Percentiles rank a stretch among this genome's conserved stretches.
phyloP scores from a whole-genome alignment of 2,329 filamentous ascomycete genomes.

The Hirsutella minnesotensis region DNA sequence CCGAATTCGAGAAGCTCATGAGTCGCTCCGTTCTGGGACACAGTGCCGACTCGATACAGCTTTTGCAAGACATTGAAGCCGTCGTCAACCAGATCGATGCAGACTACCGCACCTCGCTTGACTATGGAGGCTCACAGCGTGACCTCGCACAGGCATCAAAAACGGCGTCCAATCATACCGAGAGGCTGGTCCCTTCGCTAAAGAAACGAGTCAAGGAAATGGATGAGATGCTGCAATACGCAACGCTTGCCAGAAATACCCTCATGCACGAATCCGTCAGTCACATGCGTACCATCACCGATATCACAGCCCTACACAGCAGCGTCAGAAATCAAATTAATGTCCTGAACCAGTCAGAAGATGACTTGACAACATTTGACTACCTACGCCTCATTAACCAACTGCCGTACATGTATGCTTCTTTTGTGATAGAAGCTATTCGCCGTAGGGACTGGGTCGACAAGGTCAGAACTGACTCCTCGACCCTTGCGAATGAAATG shows the following conservation, averaged over 20 bases:
- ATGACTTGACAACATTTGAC: slow-evolving; percentile 71
- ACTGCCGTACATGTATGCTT: slow-evolving; percentile 81
- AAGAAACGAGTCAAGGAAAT: slow-evolving; percentile 46
- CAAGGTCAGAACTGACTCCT: slow-evolving; percentile 79
- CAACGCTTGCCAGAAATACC: slow-evolving; percentile 54
- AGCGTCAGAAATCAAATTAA: slow-evolving; percentile 62
- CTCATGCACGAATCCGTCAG: slow-evolving; percentile 53
- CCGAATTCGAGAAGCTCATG: slow-evolving; percentile 48
- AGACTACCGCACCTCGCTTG: slow-evolving; percentile 69
- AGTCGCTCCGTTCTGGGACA: slow-evolving; percentile 44
- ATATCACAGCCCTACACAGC: slow-evolving; percentile 64
- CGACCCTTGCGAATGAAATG: slow-evolving; percentile 84
- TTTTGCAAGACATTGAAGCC: slow-evolving; percentile 76
- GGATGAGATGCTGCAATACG: slow-evolving; percentile 46
- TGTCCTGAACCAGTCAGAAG: slow-evolving; percentile 58
- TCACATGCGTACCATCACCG: slow-evolving; percentile 74
- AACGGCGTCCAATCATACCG: slow-evolving; percentile 51
- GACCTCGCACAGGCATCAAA: slow-evolving; percentile 51
- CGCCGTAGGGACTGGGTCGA: slow-evolving; percentile 83
- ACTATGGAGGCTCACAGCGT: slow-evolving; percentile 51
- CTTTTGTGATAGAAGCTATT: slow-evolving; percentile 75
- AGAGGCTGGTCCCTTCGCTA: slow-evolving; percentile 46
- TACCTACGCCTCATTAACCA: slow-evolving; percentile 69
- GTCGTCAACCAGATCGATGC: slow-evolving; percentile 77
- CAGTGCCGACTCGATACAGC: slow-evolving; percentile 50